Evolutionary conservation across 225 moss, liverwort and hornwort genomes (phyloP), one percentile per base, ranked within the genome.

Genomic region (Marchantia paleacea): DNA sequence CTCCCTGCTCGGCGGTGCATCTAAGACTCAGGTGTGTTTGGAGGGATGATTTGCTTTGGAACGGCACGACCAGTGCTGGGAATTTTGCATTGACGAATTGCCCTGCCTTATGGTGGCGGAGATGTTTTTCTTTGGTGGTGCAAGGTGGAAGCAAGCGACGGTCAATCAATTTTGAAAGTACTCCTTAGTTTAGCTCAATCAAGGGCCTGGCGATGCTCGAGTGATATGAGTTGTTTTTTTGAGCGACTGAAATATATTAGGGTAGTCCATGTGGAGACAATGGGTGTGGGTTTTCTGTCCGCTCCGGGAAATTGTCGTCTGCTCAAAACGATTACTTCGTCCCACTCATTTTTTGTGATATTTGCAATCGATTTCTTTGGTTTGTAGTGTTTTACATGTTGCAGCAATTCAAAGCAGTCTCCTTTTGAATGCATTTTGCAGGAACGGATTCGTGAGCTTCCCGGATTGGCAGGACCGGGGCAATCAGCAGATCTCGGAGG

Each of bases 21-120:
- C 97, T 39, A 99, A 95, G 85, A 91, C 95, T 64, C 97, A 97
- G 92, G 97, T 93, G 39, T 26, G 87, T 86, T 67, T 52, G n/a
- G 30, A 70, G 25, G 31, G 39, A 60, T 57, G 19, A 12, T 75
- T 0, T 26, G 19, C n/a, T 11, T 10, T 28, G 12, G 49, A 49
- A 52, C 16, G 55, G 57, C 8, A 75, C 31, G n/a, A 12, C 3
- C 1, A 29, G 66, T 51, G 18, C 72, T 62, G 15, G 50, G 52
- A 28, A 51, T 70, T 70, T 0, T 62, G 22, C 50, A 19, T 10
- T 49, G 47, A 69, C 48, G 52, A 24, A 10, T 52, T n/a, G 19
- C n/a, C 50, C 7, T 50, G 72, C 0, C 52, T 72, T 3, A 0
- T 12, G 4, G 4, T 18, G 39, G 69, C 48, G 19, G 39, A 69